These are phyloP conservation scores for Fagopyrum tataricum DNA, from an alignment of 148 eudicot genomes.

Conservation along the genomic window DNA sequence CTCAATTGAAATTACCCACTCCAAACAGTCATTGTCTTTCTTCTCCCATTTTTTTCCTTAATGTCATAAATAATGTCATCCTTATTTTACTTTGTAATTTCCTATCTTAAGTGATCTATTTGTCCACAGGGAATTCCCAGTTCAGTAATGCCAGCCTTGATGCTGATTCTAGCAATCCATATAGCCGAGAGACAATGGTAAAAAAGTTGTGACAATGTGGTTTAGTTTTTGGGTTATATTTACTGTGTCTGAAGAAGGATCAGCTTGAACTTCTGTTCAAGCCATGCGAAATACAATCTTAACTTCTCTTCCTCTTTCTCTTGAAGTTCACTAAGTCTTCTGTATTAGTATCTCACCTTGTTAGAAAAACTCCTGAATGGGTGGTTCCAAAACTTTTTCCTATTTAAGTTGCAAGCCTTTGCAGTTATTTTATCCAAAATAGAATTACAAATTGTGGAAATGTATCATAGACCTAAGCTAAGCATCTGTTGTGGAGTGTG, in stretches of 20 bases:
- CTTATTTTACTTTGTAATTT: neutral
- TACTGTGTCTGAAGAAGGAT: neutral
- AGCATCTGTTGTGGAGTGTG: neutral
- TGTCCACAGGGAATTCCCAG: conserved; percentile 43
- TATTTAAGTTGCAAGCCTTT: neutral
- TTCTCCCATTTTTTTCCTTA: neutral
- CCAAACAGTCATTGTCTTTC: neutral
- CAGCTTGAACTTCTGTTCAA: neutral
- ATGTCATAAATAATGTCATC: neutral
- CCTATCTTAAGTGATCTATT: neutral
- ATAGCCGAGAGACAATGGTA: conserved; percentile 45
- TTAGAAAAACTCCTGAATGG: too few species aligned
- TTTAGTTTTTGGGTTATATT: neutral
- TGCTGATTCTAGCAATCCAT: conserved; percentile 30
- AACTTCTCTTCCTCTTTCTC: neutral
- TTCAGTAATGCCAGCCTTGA: conserved; percentile 28
- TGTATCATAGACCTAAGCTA: neutral
- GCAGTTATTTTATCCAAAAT: neutral
- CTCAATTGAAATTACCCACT: neutral
- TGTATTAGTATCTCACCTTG: neutral
- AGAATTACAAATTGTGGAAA: neutral
- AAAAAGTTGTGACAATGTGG: neutral
- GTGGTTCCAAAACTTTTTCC: too few species aligned
- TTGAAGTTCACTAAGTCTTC: neutral
- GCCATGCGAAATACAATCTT: neutral